Evolutionary conservation across 805 yeast genomes (phyloP), one percentile per base, ranked within the genome.

Genomic region (Starmerella khaoyaiensis): DNA sequence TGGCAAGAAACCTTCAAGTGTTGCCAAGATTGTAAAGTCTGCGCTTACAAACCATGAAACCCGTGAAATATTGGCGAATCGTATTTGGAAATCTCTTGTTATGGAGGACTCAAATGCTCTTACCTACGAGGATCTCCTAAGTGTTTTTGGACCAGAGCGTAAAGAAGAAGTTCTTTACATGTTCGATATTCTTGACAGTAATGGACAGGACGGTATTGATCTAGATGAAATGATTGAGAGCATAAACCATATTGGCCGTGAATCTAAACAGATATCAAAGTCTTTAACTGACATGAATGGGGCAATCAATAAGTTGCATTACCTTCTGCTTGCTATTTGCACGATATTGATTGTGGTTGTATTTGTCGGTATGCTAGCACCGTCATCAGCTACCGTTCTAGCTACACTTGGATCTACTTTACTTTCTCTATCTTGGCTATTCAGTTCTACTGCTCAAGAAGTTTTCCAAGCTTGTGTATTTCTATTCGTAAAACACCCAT

Each of bases 41-140:
- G 60, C 63, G 3, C 49, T 62, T 39, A 49, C 49, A 15, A 48
- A 48, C 34, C 42, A 45, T 23, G 41, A 38, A 3, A 36, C 53
- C 3, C 42, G 61, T 1, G 55, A 50, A 28, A 49, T 51, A 5
- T 46, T 62, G 33, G 65, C 62, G 6, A 41, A 48, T 31, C 56
- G 67, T 15, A 58, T 62, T 31, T 62, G 67, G 67, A 53, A 57
- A 44, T 58, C 65, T 6, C 45, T 62, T 33, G 65, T 61, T 2
- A 51, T 57, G 36, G 65, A 62, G 35, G 63, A 52, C 34, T 45
- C 57, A 2, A 58, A 51, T 4, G 43, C 45, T n/a, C 48, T 61
- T 24, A 42, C 48, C 3, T 45, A 53, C 28, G 54, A 55, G 9
- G 65, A 62, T 36, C 44, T 61, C 29, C 37, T 49, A 4, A 55